Base-by-base conservation (phyloP, 2,329 filamentous ascomycete species). In the Albifimbria verrucaria region DNA sequence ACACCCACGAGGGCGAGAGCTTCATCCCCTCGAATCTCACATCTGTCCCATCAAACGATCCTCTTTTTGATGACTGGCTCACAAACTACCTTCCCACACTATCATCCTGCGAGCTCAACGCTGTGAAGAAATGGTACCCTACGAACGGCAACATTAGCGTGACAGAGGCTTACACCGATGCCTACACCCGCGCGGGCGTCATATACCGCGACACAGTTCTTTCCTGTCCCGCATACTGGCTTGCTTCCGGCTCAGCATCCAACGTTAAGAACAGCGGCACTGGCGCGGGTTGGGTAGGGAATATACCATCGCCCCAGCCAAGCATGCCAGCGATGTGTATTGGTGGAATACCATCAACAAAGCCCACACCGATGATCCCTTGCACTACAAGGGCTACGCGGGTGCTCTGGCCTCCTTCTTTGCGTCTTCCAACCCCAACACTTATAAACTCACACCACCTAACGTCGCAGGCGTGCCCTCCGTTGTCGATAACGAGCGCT, bases 331-430 rank as follows among this genome's bases (percentile, higher is more conserved):
- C 46, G 46, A 48, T 15, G 25, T 36, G 7, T 48, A 32, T 18
- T 48, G 46, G 44, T 39, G 32, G 32, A 39, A 39, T n/a, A 39
- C 12, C 32, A 36, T 48, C 24, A 48, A 48, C 26, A 3, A 25
- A 20, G 25, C 46, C 3, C 46, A 48, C 11, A 11, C 12, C 6
- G 20, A 18, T 11, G 24, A 48, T 28, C 26, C 26, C 3, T 18
- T 48, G 17, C 23, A 28, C 15, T 48, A 48, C 25, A 10, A 26
- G 25, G 46, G 46, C 17, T 48, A 48, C 20, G 46, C 46, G 17
- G 46, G 46, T 48, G n/a, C 45, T 5, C 9, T 48, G 12, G 46
- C 46, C 12, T 48, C 46, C n/a, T 48, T 48, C 25, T 48, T 48
- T 21, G 25, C 25, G 15, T 32, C 23, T 6, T 18, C 24, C 15